A percentile compares a stretch with the other conserved stretches of the same genome.
Evolutionary conservation across 73 alveolate species (phyloP).

Genomic region (Loxodes magnus): DNA sequence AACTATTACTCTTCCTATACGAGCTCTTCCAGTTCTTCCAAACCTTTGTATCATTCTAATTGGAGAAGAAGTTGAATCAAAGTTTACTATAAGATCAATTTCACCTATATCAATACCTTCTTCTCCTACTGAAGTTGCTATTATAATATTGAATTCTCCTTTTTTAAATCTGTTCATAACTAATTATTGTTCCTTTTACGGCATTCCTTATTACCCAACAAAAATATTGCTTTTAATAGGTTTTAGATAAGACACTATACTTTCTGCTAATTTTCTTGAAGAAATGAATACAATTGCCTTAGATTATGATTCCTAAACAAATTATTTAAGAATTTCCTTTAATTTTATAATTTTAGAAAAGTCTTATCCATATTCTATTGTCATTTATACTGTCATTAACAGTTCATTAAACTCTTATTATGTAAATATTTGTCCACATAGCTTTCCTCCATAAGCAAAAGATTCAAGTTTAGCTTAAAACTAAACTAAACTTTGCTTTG

Average conservation of each 20-base stretch:
- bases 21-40: conserved; percentile 80
- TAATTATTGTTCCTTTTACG: conserved; percentile 32
- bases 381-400: too few species aligned
- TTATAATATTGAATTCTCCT: conserved; percentile 41
- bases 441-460: too few species aligned
- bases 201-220: conserved; percentile 51
- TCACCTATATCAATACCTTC: conserved; percentile 80
- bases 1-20: conserved; percentile 57
- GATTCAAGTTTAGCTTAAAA: too few species aligned
- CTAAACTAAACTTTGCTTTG: too few species aligned
- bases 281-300: conserved; percentile 48
- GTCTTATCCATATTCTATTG: too few species aligned
- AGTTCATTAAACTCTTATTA: too few species aligned
- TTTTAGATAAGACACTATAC: too few species aligned
- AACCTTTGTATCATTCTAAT: conserved; percentile 67
- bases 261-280: conserved; percentile 64
- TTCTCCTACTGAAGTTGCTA: conserved; percentile 79
- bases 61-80: conserved; percentile 65
- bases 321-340: too few species aligned
- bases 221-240: conserved; percentile 25
- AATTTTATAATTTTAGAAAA: too few species aligned
- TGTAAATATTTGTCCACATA: too few species aligned
- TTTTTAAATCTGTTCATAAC: conserved; percentile 28
- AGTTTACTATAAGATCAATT: conserved; percentile 52
- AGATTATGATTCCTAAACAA: too few species aligned